Conservation (phyloP, 768 basidiomycete species). For the Agrocybe chaxingu region DNA sequence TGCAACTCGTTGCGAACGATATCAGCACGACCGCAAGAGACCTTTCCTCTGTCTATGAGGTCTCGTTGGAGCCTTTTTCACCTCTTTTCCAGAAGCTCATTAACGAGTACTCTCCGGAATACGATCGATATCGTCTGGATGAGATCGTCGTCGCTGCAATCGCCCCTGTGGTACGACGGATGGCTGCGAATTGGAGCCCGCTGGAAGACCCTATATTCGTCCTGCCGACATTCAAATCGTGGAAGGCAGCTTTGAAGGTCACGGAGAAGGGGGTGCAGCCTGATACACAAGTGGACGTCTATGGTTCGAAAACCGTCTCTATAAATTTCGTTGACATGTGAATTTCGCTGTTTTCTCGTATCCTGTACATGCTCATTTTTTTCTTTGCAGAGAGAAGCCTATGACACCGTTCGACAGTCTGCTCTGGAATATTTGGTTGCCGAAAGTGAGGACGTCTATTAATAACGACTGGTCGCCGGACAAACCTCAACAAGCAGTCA, state of each 20-base stretch:
- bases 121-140: slow-evolving; percentile 75
- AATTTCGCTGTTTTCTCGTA: slow-evolving; percentile 18
- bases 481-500: slow-evolving; percentile 70
- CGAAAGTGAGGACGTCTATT: slow-evolving; percentile 87
- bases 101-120: slow-evolving; percentile 67
- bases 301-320: slow-evolving; percentile 42
- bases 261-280: slow-evolving; percentile 41
- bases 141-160: slow-evolving; percentile 94
- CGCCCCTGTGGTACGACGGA: slow-evolving; percentile 72
- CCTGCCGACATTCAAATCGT: slow-evolving; percentile 61
- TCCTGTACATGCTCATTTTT: slow-evolving; percentile 1
- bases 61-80: slow-evolving; percentile 70
- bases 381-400: slow-evolving; percentile 41
- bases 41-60: slow-evolving; percentile 61
- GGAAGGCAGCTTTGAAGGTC: slow-evolving; percentile 68
- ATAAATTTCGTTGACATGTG: slow-evolving; percentile 32
- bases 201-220: slow-evolving; percentile 70
- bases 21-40: slow-evolving; percentile 67
- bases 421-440: slow-evolving; percentile 94
- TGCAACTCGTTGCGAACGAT: slow-evolving; percentile 72
- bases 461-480: slow-evolving; percentile 93
- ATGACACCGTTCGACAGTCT: slow-evolving; percentile 98
- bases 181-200: slow-evolving; percentile 80
- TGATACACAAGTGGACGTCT: slow-evolving; percentile 50
- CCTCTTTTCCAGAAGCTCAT: slow-evolving; percentile 72